A percentile compares a stretch with the other conserved stretches of the same genome.
Conservation (phyloP, 75 land plant species). For the Pinus tabuliformis region DNA sequence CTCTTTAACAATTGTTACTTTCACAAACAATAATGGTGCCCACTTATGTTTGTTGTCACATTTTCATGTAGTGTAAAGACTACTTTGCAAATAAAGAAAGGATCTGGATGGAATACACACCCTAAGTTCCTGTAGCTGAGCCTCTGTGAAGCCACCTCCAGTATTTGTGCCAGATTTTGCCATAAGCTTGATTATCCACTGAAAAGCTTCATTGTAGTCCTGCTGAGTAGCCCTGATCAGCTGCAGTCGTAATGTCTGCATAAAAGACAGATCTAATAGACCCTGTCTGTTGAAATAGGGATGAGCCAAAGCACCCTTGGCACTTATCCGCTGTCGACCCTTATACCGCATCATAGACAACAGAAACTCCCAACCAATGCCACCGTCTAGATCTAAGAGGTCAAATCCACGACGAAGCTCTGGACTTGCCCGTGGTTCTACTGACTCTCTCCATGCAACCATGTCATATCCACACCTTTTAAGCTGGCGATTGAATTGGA, state of each 20-base stretch:
- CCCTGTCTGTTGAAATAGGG: slow-evolving; percentile 91
- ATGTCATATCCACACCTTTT: slow-evolving; percentile 84
- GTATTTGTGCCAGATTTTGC: slow-evolving; percentile 85
- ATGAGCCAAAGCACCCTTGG: slow-evolving; percentile 83
- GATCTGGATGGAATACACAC: slow-evolving; percentile 28
- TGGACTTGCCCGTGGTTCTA: slow-evolving; percentile 73
- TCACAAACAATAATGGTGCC: background rate
- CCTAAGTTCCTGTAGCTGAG: slow-evolving; percentile 80
- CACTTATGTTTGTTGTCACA: background rate
- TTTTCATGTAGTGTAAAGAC: background rate
- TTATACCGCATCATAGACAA: slow-evolving; percentile 91
- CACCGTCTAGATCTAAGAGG: slow-evolving; percentile 85
- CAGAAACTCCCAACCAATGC: slow-evolving; percentile 94
- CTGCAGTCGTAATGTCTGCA: slow-evolving; percentile 75
- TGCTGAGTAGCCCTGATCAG: slow-evolving; percentile 64
- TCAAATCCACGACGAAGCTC: slow-evolving; percentile 88
- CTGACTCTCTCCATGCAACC: slow-evolving; percentile 69
- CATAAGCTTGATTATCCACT: slow-evolving; percentile 76
- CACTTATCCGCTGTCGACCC: slow-evolving; percentile 86
- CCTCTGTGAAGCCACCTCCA: slow-evolving; percentile 96
- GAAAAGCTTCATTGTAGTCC: slow-evolving; percentile 70
- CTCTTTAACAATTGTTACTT: background rate
- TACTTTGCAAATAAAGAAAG: background rate
- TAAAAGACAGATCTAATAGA: slow-evolving; percentile 60
- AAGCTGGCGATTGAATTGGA: slow-evolving; percentile 97